A percentile compares a stretch with the other conserved stretches of the same genome.
Evolutionary conservation across 257 asterid genomes (phyloP).

Genomic region (Agastache rugosa): DNA sequence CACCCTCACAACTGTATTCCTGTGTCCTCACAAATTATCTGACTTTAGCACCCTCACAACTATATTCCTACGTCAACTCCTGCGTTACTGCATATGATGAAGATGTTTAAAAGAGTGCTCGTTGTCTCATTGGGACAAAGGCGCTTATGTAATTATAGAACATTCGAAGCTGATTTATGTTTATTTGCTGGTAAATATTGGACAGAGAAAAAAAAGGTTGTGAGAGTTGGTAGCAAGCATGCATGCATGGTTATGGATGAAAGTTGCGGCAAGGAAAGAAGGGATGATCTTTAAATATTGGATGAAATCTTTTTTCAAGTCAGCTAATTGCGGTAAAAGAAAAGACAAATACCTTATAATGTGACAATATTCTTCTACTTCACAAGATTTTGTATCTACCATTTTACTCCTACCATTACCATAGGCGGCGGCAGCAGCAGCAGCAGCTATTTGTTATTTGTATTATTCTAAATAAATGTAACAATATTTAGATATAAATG

Average conservation of each 20-base stretch:
- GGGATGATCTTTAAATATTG: no score
- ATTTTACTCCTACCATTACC: constrained; percentile 17
- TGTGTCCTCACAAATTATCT: no score
- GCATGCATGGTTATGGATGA: constrained; percentile 14
- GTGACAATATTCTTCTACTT: constrained; percentile 15
- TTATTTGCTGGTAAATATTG: constrained; percentile 32
- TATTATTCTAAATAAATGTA: constrained; percentile 35
- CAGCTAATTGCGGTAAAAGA: constrained; percentile 10
- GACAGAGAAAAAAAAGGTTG: constrained; percentile 11
- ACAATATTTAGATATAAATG: constrained; percentile 3
- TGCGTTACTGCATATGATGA: neutral
- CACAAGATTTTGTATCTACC: constrained; percentile 34
- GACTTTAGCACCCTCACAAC: no score
- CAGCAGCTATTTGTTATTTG: constrained; percentile 25
- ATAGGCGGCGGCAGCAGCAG: constrained; percentile 13
- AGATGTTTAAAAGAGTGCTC: neutral
- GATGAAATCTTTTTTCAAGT: neutral
- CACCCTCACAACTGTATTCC: no score
- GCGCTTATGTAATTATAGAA: neutral
- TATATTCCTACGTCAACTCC: no score
- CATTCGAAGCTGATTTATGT: neutral
- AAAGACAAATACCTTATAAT: constrained; percentile 26
- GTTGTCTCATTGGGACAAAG: neutral
- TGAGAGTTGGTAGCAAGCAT: neutral
- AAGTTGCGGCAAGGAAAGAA: no score